Base-by-base conservation (phyloP, 2,329 filamentous ascomycete species). In the Trichoderma citrinoviride region DNA sequence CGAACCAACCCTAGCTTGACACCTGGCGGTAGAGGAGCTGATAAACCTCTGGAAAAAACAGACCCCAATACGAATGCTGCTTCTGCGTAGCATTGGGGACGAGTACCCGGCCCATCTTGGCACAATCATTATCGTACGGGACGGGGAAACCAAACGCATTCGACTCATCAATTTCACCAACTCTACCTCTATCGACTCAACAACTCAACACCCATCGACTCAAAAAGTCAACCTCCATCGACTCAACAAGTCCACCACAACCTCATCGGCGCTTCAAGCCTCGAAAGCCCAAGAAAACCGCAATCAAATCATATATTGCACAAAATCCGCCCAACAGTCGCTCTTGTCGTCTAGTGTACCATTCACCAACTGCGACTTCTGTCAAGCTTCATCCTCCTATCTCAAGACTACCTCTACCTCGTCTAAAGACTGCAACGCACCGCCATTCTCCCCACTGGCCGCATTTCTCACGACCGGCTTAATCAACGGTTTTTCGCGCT, bases 81-180 rank as follows among this genome's bases (percentile, higher is more conserved):
- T 55, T 55, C 52, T 55, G 21, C 52, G 37, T 43, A 55, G 52
- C 52, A 25, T 55, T 40, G 52, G 37, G 52, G 37, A 55, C 53
- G 53, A 55, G 37, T 55, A 43, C 37, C 53, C 21, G 53, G 53
- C 53, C 37, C 53, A 55, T 55, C 53, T 55, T 43, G 53, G 53
- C 23, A 56, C 23, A 41, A 29, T 53, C 19, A 53, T 54, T 33
- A 41, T 54, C 52, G 41, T 14, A 15, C 19, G 52, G 33, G 52
- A 40, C 52, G 21, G 52, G 19, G 52, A 54, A 41, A 54, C 52
- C 8, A 54, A 41, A 25, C 19, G 33, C 33, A 54, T 54, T 41
- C 21, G 19, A 54, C 52, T 25, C 52, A 40, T n/a, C n/a, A 7
- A 25, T 19, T 5, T 27, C 8, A 52, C 3, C 29, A 33, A 19